Evolutionary conservation across 331 rosid genomes (phyloP).

Genomic region (Acacia pycnantha): DNA sequence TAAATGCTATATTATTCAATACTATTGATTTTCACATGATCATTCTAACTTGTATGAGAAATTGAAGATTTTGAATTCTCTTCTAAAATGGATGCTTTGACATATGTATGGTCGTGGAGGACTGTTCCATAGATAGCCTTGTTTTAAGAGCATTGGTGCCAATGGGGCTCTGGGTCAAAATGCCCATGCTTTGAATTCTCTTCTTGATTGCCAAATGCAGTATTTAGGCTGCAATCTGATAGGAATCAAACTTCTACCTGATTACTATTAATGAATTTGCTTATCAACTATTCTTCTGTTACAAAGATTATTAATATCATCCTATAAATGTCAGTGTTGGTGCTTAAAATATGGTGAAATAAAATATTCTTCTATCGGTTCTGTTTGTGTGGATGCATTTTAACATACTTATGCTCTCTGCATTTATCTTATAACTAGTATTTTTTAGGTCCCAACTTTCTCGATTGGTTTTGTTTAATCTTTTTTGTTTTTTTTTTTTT

Average conservation of each 20-base stretch:
- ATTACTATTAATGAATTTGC: not conserved
- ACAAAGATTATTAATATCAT: not conserved
- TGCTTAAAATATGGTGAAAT: not conserved
- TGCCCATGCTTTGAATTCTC: not conserved
- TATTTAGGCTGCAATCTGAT: no score
- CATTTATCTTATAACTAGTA: not conserved
- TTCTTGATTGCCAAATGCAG: not conserved
- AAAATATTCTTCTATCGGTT: not conserved
- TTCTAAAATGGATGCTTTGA: not conserved
- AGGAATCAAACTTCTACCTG: no score
- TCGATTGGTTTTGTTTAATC: not conserved
- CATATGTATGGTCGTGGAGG: not conserved
- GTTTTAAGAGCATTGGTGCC: not conserved
- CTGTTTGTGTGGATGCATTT: not conserved
- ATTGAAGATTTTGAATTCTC: slow-evolving; percentile 3
- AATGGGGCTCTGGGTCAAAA: not conserved
- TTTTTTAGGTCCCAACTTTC: not conserved
- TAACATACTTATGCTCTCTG: not conserved
- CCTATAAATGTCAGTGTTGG: not conserved
- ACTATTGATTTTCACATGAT: not conserved
- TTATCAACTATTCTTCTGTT: not conserved
- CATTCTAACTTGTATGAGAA: not conserved
- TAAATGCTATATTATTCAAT: not conserved
- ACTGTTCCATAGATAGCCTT: not conserved
- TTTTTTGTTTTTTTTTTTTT: not conserved